Evolutionary conservation across 139 green algal genomes (phyloP), one percentile per base, ranked within the genome.

Genomic region (Astrephomene gubernaculifera): DNA sequence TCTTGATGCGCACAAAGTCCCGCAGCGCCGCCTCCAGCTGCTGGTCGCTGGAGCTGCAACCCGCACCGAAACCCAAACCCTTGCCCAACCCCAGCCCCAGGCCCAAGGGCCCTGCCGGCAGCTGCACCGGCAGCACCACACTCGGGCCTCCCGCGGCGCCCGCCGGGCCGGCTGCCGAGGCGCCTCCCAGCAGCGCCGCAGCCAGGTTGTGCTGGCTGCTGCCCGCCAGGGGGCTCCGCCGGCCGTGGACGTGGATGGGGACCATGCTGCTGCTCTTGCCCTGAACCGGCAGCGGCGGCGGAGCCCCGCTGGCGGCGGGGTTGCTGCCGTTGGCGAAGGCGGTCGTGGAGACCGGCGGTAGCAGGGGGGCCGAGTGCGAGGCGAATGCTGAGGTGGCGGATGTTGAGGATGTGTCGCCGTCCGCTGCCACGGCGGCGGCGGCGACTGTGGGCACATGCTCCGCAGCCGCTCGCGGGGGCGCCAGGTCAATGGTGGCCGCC

Each of bases 1-100:
- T 79, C 63, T 82, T 67, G 53, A 99, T 95, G 45, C 88, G 85
- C 71, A 98, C 94, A 87, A 99, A 98, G 21, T 96, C 89, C 24
- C 90, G 83, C 79, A 99, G 92, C 64, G 92, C 87, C 36, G 90
- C 83, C 89, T 98, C 93, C 86, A 99, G 88, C 85, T 96, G 87
- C 43, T 89, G 67, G 61, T 97, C 70, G 67, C 53, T 64, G 43
- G 63, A 45, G 43, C 45, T 45, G 82, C 52, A 53, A 4, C 27
- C n/a, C 43, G 8, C 70, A 61, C 31, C 43, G 41, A 14, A 3
- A 12, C 65, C n/a, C n/a, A n/a, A n/a, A n/a, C n/a, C n/a, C n/a
- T n/a, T n/a, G n/a, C n/a, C n/a, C n/a, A n/a, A n/a, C n/a, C n/a
- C n/a, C n/a, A n/a, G n/a, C n/a, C n/a, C n/a, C n/a, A n/a, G n/a